Conservation (phyloP, 179 eudicot genomes). For the Amaranthus tricolor region DNA sequence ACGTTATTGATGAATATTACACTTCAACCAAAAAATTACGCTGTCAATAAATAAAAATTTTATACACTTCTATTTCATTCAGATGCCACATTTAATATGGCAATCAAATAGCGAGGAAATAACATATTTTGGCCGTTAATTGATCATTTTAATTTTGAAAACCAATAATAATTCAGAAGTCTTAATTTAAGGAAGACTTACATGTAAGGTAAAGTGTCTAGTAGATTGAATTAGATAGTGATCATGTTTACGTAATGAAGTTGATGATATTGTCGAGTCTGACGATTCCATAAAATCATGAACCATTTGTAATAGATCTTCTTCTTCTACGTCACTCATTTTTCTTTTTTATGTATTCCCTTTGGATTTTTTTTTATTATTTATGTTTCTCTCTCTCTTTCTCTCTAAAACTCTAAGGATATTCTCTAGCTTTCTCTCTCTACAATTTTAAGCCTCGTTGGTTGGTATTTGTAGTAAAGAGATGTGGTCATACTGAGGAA, state of each 20-base stretch:
- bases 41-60: too few relatives aligned
- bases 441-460: neutral
- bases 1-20: too few relatives aligned
- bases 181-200: constrained; percentile 5
- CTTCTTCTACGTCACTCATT: constrained; percentile 46
- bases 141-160: too few relatives aligned
- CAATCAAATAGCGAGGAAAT: too few relatives aligned
- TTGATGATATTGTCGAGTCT: constrained; percentile 13
- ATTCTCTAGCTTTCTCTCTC: too few relatives aligned
- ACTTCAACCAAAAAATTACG: too few relatives aligned
- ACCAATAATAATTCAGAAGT: neutral
- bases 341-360: neutral
- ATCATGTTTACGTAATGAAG: constrained; percentile 8
- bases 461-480: constrained; percentile 23
- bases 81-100: too few relatives aligned
- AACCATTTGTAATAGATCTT: constrained; percentile 43
- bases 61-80: too few relatives aligned
- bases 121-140: too few relatives aligned
- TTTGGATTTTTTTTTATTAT: neutral
- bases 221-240: neutral
- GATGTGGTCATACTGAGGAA: constrained; percentile 35
- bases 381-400: too few relatives aligned
- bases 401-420: neutral
- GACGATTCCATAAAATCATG: constrained; percentile 49
- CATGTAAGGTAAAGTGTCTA: constrained; percentile 29